Conservation (phyloP, 768 basidiomycete genomes). For the Tylopilus subfusipes region DNA sequence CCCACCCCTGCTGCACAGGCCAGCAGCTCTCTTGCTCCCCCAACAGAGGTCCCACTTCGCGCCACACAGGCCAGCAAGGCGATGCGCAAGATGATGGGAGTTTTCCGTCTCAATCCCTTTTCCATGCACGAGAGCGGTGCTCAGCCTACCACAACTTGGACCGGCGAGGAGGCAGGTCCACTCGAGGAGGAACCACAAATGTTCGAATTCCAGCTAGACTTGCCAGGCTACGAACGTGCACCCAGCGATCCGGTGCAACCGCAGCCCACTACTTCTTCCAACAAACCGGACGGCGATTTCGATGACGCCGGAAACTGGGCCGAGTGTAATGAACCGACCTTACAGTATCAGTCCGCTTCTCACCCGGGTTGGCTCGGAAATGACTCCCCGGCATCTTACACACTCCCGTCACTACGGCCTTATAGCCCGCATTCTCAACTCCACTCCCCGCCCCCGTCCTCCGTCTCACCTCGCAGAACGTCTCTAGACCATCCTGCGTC, state of each 20-base stretch:
- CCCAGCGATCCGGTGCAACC: slow-evolving; percentile 17
- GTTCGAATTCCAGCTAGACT: slow-evolving; percentile 62
- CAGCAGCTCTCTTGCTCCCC: slow-evolving; percentile 44
- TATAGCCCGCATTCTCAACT: slow-evolving; percentile 25
- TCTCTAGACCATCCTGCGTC: slow-evolving; percentile 24
- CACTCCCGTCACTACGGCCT: slow-evolving; percentile 29
- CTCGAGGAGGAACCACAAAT: slow-evolving; percentile 57
- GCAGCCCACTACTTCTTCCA: slow-evolving; percentile 5
- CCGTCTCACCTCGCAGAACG: slow-evolving; percentile 24
- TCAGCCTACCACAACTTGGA: slow-evolving; percentile 42
- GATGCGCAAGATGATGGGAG: slow-evolving; percentile 76
- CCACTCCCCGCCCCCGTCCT: slow-evolving; percentile 29
- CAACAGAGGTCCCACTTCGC: slow-evolving; percentile 67
- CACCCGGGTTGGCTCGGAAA: slow-evolving; percentile 30
- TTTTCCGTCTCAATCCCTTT: slow-evolving; percentile 75
- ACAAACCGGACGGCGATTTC: slow-evolving; percentile 13
- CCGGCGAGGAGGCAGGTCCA: slow-evolving; percentile 52
- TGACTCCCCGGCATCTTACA: slow-evolving; percentile 26
- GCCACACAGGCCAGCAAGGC: slow-evolving; percentile 68
- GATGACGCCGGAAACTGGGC: slow-evolving; percentile 24
- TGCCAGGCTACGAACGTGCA: slow-evolving; percentile 28
- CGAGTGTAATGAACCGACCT: slow-evolving; percentile 18
- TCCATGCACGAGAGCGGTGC: slow-evolving; percentile 54
- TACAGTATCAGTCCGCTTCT: slow-evolving; percentile 20
- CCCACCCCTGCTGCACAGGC: slow-evolving; percentile 32